phyloP scores from a whole-genome alignment of 768 basidiomycete species.

The Obba rivulosa region DNA sequence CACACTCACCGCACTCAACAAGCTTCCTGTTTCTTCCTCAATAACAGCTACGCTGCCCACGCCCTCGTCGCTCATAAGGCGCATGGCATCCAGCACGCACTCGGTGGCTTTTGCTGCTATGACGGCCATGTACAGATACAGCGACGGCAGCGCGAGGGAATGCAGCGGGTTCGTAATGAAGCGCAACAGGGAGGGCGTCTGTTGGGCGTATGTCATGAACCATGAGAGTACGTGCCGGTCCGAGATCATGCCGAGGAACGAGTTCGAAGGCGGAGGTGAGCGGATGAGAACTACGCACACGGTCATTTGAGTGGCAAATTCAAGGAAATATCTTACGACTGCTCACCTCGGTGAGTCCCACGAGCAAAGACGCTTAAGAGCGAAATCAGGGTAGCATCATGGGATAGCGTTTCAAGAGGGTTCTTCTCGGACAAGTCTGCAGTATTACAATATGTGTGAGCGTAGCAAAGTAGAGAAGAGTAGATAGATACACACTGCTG shows the following conservation, averaged over 20 bases:
- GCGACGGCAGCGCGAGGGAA: conserved; percentile 55
- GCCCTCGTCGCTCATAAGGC: conserved; percentile 78
- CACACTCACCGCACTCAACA: conserved; percentile 76
- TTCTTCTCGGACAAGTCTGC: conserved; percentile 85
- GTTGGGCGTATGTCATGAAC: conserved; percentile 53
- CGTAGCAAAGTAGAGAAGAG: not conserved
- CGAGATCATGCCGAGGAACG: conserved; percentile 69
- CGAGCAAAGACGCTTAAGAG: conserved; percentile 62
- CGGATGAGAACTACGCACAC: conserved; percentile 47
- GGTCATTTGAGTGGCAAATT: not conserved
- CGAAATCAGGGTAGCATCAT: conserved; percentile 58
- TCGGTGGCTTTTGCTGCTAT: conserved; percentile 56
- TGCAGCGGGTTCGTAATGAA: conserved; percentile 52
- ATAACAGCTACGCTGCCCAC: conserved; percentile 79
- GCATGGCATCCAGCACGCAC: conserved; percentile 76
- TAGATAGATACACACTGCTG: conserved; percentile 51
- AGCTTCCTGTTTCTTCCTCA: conserved; percentile 54
- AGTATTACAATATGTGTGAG: conserved; percentile 2
- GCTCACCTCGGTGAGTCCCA: conserved; percentile 72
- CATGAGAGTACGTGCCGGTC: conserved; percentile 68
- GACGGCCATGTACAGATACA: conserved; percentile 58
- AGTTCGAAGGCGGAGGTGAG: conserved; percentile 36
- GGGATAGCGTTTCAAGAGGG: conserved; percentile 56
- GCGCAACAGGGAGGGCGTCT: conserved; percentile 37
- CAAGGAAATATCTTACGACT: not conserved